Evolutionary conservation across 2,329 filamentous ascomycete genomes (phyloP).

Genomic region (Westerdykella aurantiaca): DNA sequence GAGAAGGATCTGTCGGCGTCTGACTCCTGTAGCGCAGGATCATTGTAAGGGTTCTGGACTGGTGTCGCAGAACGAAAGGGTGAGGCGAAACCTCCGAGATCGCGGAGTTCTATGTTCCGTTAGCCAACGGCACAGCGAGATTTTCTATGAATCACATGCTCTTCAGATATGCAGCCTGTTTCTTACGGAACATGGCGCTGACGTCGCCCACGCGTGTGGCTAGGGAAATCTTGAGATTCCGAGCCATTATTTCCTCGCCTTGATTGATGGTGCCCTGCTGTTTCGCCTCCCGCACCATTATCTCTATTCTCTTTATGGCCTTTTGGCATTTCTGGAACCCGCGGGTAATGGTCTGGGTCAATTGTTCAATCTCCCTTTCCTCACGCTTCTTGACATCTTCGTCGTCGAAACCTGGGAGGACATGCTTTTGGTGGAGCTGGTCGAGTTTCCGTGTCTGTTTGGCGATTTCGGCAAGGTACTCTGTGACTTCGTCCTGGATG

Average conservation of each 20-base stretch:
- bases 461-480: slow-evolving; percentile 72
- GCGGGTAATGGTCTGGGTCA: slow-evolving; percentile 86
- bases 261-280: slow-evolving; percentile 65
- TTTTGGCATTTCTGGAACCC: slow-evolving; percentile 86
- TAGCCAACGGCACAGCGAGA: slow-evolving; percentile 5
- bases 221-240: slow-evolving; percentile 89
- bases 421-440: slow-evolving; percentile 92
- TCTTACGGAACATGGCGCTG: slow-evolving; percentile 89
- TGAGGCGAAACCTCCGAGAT: slow-evolving; percentile 44
- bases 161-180: slow-evolving; percentile 92
- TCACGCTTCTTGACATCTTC: slow-evolving; percentile 82
- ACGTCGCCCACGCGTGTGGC: slow-evolving; percentile 85
- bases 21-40: slow-evolving; percentile 80
- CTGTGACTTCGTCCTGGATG: slow-evolving; percentile 85
- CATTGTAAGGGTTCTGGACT: slow-evolving; percentile 62
- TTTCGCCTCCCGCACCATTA: slow-evolving; percentile 76
- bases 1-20: slow-evolving; percentile 91
- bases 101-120: slow-evolving; percentile 35
- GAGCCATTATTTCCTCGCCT: slow-evolving; percentile 91
- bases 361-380: slow-evolving; percentile 79
- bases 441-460: slow-evolving; percentile 80
- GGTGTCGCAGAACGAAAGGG: slow-evolving; percentile 43
- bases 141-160: slow-evolving; percentile 52
- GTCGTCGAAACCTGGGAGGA: slow-evolving; percentile 93
- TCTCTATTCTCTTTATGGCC: slow-evolving; percentile 80